Conservation (phyloP, 2,329 filamentous ascomycete species). For the Trichoderma harzianum region DNA sequence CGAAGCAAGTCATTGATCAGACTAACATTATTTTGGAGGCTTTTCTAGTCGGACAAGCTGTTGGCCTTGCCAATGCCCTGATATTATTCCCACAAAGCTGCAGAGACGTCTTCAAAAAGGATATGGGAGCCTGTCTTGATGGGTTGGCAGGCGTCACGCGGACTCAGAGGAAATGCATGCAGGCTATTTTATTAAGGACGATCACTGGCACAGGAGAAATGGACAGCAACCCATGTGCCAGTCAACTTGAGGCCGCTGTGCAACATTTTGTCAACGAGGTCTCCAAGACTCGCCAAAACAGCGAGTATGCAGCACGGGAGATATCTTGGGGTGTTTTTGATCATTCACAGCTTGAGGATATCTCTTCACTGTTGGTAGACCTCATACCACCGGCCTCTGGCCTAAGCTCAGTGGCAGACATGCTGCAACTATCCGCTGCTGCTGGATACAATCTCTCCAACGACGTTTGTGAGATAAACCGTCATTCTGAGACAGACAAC, state of each 20-base stretch:
- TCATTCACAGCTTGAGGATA: not conserved
- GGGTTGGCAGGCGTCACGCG: not conserved
- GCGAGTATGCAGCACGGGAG: not conserved
- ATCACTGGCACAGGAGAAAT: not conserved
- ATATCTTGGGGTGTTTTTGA: not conserved
- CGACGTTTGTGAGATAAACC: not conserved
- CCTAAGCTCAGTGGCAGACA: not conserved
- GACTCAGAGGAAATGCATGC: not conserved
- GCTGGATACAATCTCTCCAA: not conserved
- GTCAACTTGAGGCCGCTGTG: not conserved
- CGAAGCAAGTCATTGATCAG: not conserved
- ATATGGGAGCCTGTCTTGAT: not conserved
- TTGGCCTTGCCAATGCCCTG: not conserved
- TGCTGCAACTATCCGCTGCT: not conserved
- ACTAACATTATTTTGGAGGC: not conserved
- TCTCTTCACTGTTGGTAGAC: not conserved
- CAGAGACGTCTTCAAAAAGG: not conserved
- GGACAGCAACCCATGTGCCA: not conserved
- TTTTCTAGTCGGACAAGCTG: not conserved
- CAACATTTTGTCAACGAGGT: not conserved
- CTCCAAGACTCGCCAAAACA: not conserved
- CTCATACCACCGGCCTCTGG: not conserved
- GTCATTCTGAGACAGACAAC: not conserved
- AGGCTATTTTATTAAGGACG: not conserved
- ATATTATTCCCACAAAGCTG: not conserved